A percentile compares a stretch with the other conserved stretches of the same genome.
These are phyloP conservation scores for Mucor mucedo DNA, from an alignment of 371 early-diverging fungal species.

Conservation along the genomic window DNA sequence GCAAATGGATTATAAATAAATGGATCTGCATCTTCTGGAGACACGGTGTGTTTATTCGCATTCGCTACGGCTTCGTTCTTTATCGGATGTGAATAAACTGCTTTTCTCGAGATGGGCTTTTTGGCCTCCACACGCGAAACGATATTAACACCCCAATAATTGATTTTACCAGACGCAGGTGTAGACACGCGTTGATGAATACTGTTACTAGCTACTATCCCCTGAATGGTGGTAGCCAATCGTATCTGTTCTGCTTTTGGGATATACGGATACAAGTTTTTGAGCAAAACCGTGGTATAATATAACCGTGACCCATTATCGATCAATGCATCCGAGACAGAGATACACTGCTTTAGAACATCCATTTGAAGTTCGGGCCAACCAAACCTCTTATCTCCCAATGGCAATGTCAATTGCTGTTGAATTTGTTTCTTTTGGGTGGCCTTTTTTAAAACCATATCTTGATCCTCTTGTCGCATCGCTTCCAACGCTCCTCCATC, in stretches of 20 bases:
- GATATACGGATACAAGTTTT: conserved; percentile 67
- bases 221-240: conserved; percentile 65
- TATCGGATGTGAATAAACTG: conserved; percentile 28
- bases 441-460: conserved; percentile 1
- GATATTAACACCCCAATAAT: conserved; percentile 58
- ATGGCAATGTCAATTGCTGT: background rate
- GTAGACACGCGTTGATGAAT: background rate
- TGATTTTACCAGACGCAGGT: conserved; percentile 24
- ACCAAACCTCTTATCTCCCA: conserved; percentile 45
- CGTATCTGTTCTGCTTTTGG: conserved; percentile 71
- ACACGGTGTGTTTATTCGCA: background rate
- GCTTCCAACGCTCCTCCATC: conserved; percentile 47
- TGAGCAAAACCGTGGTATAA: conserved; percentile 68
- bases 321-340: conserved; percentile 72
- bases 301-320: conserved; percentile 68
- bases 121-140: conserved; percentile 46
- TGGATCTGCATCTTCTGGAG: conserved; percentile 46
- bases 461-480: conserved; percentile 23
- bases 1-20: conserved; percentile 84
- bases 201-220: conserved; percentile 44
- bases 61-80: conserved; percentile 11
- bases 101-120: conserved; percentile 48
- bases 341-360: conserved; percentile 76
- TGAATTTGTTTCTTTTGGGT: background rate
- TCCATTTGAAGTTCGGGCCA: conserved; percentile 83